Conservation (phyloP, 2,329 filamentous ascomycete species). For the Camptophora hylomeconis region DNA sequence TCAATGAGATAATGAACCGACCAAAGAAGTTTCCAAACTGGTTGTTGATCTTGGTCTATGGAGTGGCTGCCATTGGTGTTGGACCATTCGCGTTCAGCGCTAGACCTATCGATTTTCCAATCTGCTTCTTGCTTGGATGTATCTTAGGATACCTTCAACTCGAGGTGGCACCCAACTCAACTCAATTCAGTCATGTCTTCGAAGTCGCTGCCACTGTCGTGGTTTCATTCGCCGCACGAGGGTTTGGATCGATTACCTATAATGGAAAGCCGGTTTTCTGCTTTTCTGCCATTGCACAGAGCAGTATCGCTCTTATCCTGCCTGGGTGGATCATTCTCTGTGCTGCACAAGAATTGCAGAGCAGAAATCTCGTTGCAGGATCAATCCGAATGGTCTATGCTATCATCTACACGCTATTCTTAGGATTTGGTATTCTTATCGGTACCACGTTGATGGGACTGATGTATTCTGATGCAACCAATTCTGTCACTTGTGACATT, state of each 20-base stretch:
- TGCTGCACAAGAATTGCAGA: slow-evolving; percentile 53
- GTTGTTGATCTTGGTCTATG: slow-evolving; percentile 53
- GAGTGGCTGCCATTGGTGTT: slow-evolving; percentile 60
- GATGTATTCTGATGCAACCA: slow-evolving; percentile 6
- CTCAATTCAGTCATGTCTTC: slow-evolving; percentile 51
- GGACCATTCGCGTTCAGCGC: slow-evolving; percentile 71
- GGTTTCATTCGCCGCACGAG: slow-evolving; percentile 55
- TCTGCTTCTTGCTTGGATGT: slow-evolving; percentile 63
- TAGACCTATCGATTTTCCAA: slow-evolving; percentile 62
- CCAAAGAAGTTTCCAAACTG: slow-evolving; percentile 41
- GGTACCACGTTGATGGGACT: slow-evolving; percentile 49
- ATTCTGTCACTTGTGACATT: slow-evolving; percentile 5
- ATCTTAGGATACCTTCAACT: slow-evolving; percentile 64
- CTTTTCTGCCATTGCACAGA: slow-evolving; percentile 58
- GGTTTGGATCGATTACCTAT: slow-evolving; percentile 49
- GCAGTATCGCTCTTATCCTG: slow-evolving; percentile 60
- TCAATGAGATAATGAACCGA: slow-evolving; percentile 41
- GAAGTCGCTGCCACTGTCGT: slow-evolving; percentile 50
- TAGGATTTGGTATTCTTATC: slow-evolving; percentile 60
- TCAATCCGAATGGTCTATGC: slow-evolving; percentile 63
- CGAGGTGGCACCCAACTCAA: slow-evolving; percentile 58
- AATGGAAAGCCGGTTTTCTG: slow-evolving; percentile 42
- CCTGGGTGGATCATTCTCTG: slow-evolving; percentile 54
- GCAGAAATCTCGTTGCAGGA: slow-evolving; percentile 53
- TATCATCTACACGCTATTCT: slow-evolving; percentile 59